These are phyloP conservation scores for Rosellinia necatrix DNA, from an alignment of 2,329 filamentous ascomycete genomes.

Conservation along the genomic window DNA sequence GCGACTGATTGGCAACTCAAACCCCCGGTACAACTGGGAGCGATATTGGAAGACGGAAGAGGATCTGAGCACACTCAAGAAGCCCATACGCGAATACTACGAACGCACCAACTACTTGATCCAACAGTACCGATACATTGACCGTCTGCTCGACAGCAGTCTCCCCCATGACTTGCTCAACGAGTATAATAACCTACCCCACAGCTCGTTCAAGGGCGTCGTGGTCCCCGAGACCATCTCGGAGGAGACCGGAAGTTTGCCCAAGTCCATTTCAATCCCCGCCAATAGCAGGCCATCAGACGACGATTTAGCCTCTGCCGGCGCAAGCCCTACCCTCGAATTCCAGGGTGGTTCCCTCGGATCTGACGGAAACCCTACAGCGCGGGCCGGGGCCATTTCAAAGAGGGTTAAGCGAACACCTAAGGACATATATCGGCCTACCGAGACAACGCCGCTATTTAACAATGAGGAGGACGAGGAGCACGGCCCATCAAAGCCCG, in stretches of 20 bases:
- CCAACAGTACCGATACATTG: conserved; percentile 92
- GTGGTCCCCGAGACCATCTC: conserved; percentile 74
- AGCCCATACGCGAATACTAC: conserved; percentile 83
- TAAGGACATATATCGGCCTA: conserved; percentile 80
- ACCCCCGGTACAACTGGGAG: conserved; percentile 84
- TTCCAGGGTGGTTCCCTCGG: conserved; percentile 10
- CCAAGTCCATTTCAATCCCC: conserved; percentile 6
- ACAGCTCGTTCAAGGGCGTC: conserved; percentile 56
- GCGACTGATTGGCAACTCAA: conserved; percentile 86
- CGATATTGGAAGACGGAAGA: conserved; percentile 83
- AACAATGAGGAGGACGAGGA: conserved; percentile 49
- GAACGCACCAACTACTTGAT: conserved; percentile 87
- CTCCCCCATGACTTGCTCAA: conserved; percentile 91
- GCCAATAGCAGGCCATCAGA: background rate
- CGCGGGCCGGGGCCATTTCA: conserved; percentile 24
- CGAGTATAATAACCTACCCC: conserved; percentile 75
- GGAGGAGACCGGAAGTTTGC: conserved; percentile 61
- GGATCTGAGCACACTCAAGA: conserved; percentile 72
- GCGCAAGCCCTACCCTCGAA: conserved; percentile 18
- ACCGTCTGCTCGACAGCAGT: conserved; percentile 85
- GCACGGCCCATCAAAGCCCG: conserved; percentile 48
- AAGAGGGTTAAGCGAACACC: conserved; percentile 77
- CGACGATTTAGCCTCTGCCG: background rate
- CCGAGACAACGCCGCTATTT: conserved; percentile 71
- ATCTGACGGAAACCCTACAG: conserved; percentile 17